Evolutionary conservation across 805 yeast genomes (phyloP), one percentile per base, ranked within the genome.

Genomic region (Hanseniaspora clermontiae): DNA sequence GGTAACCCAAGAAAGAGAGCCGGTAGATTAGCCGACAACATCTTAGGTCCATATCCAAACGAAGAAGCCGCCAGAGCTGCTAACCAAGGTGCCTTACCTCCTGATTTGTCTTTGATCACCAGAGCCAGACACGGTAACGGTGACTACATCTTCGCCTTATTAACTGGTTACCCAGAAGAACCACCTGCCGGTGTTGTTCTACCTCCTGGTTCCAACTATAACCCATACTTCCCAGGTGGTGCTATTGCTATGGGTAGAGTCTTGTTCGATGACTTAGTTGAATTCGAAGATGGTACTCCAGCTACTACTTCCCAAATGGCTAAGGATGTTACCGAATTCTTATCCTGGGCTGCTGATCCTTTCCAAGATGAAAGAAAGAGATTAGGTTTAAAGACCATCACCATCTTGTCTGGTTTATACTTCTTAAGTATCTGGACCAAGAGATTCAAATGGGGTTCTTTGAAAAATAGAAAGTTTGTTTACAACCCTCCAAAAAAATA

Each of bases 191-290:
- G 98, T 77, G 96, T 87, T 59, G 78, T 72, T 53, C 78, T 93
- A 66, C 95, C 97, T 59, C 85, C 87, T 60, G 98, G 98, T 62
- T 73, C 95, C 60, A 93, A 93, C 83, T 93, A 93, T 77, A 93
- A 93, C 81, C 98, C 98, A 68, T 93, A 93, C 80, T 93, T 93
- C 96, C 97, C 98, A 72, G 97, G 97, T 76, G 97, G 98, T 63
- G 80, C 97, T 45, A 91, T 93, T 77, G 98, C 96, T 65, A 93
- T 93, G 98, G 97, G 87, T 70, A 87, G 98, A 77, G 97, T 91
- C 59, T 79, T 93, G 72, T 93, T 90, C 65, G 98, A 93, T 70
- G 98, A 87, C 63, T 79, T 93, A 68, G 98, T 93, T 62, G 98
- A 93, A 78, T 93, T 83, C 75, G 98, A 93, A 72, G 98, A 93